Base-by-base conservation (phyloP, 176 grass and related monocot genomes). In the Alopecurus myosuroides region DNA sequence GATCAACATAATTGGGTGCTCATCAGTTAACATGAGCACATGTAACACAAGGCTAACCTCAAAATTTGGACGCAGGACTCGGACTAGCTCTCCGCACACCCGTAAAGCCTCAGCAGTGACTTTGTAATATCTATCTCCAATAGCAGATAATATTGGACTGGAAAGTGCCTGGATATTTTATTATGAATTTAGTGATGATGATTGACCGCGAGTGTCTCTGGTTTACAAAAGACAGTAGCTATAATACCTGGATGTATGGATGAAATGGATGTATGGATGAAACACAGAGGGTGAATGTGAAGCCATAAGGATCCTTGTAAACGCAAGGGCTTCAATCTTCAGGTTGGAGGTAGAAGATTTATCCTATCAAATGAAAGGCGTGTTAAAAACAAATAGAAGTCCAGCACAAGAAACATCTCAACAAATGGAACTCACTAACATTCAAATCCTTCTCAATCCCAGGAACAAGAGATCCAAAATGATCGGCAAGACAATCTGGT, bases 331-430 rank as follows among this genome's bases (percentile, higher is more conserved):
- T 89, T 98, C 96, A 45, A 98, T 98, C 84, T 98, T 98, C 74
- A 98, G 74, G 78, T 98, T 98, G 70, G 96, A 98, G 34, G 93
- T 98, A 79, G 96, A 95, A 14, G 91, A 95, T 80, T 98, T 98
- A 73, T 98, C 96, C 96, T 98, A 74, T 77, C 34, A 74, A 93
- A 87, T 75, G 60, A 61, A 90, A 18, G 41, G 55, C 2, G 66
- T 4, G 55, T 81, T 76, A 66, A 82, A n/a, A 37, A 40, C 37
- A 20, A 61, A n/a, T n/a, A n/a, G n/a, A n/a, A n/a, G n/a, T n/a
- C n/a, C n/a, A n/a, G n/a, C n/a, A n/a, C n/a, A n/a, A n/a, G n/a
- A n/a, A n/a, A n/a, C n/a, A n/a, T n/a, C n/a, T n/a, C n/a, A n/a
- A n/a, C n/a, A n/a, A n/a, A n/a, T n/a, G n/a, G n/a, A n/a, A n/a